These are phyloP conservation scores for Floccularia luteovirens DNA, from an alignment of 768 basidiomycete genomes.

Conservation along the genomic window DNA sequence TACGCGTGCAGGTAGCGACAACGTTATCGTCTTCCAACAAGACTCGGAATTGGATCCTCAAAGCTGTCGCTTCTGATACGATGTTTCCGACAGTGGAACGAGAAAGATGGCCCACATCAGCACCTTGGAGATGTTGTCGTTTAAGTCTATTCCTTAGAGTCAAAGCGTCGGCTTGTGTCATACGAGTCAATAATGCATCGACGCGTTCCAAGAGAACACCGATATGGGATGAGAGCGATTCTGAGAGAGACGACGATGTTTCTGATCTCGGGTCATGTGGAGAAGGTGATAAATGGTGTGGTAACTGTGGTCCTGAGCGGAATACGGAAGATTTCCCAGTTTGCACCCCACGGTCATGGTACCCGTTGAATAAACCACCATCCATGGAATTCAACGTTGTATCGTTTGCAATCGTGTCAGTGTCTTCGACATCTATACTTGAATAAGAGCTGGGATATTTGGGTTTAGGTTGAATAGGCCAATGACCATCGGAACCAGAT, in stretches of 20 bases:
- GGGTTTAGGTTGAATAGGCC: slow-evolving; percentile 19
- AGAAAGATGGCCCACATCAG: slow-evolving; percentile 83
- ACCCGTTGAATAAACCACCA: slow-evolving; percentile 47
- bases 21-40: slow-evolving; percentile 71
- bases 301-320: slow-evolving; percentile 22
- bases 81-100: slow-evolving; percentile 73
- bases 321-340: slow-evolving; percentile 40
- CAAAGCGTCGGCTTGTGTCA: slow-evolving; percentile 75
- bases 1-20: slow-evolving; percentile 55
- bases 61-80: slow-evolving; percentile 54
- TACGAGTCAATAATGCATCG: slow-evolving; percentile 40
- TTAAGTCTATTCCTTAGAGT: slow-evolving; percentile 87
- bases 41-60: slow-evolving; percentile 70
- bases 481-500: slow-evolving; percentile 23
- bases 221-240: slow-evolving; percentile 46
- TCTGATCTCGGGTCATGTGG: slow-evolving; percentile 63
- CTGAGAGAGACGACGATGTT: slow-evolving; percentile 62
- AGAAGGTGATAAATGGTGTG: slow-evolving; percentile 33
- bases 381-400: too few species aligned
- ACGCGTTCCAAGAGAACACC: slow-evolving; percentile 58
- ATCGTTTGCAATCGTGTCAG: too few species aligned
- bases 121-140: slow-evolving; percentile 80
- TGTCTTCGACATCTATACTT: too few species aligned
- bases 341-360: slow-evolving; percentile 60
- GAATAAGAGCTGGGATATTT: slow-evolving; percentile 20